Conservation (phyloP, 1,284 basidiomycete genomes). For the Papiliotrema fonsecae region DNA sequence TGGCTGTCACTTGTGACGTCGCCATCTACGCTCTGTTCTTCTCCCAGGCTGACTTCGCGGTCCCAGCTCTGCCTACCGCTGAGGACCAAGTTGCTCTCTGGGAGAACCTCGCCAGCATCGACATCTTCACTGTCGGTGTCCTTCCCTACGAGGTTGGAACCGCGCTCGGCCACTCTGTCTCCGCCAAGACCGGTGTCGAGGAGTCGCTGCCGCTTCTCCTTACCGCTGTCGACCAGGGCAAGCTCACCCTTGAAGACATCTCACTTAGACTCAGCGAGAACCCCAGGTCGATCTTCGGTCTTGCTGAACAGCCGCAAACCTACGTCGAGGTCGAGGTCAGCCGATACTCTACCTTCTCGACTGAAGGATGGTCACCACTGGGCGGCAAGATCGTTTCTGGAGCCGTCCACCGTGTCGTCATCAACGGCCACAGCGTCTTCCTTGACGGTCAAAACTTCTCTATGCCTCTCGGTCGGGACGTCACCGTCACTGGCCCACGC, state of each 20-base stretch:
- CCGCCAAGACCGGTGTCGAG: slow-evolving; percentile 74
- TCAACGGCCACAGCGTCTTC: slow-evolving; percentile 87
- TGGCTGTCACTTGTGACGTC: slow-evolving; percentile 95
- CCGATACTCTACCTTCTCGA: slow-evolving; percentile 61
- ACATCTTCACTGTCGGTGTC: slow-evolving; percentile 85
- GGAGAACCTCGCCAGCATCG: slow-evolving; percentile 78
- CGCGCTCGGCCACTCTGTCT: slow-evolving; percentile 62
- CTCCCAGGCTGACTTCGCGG: slow-evolving; percentile 64
- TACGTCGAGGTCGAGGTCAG: slow-evolving; percentile 91
- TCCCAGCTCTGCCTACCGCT: slow-evolving; percentile 63
- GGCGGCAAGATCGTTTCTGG: slow-evolving; percentile 64
- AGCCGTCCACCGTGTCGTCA: slow-evolving; percentile 81
- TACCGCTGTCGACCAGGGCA: slow-evolving; percentile 75
- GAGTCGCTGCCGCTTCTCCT: slow-evolving; percentile 86
- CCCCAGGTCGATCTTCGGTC: slow-evolving; percentile 84
- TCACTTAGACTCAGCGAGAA: slow-evolving; percentile 79
- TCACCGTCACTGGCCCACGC: slow-evolving; percentile 63
- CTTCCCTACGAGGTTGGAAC: slow-evolving; percentile 73
- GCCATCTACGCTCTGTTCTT: slow-evolving; percentile 92
- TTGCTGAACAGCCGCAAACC: slow-evolving; percentile 79
- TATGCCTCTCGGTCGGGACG: slow-evolving; percentile 65
- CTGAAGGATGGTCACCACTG: slow-evolving; percentile 77
- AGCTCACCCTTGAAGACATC: slow-evolving; percentile 79
- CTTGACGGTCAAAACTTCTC: slow-evolving; percentile 76
- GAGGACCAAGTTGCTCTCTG: slow-evolving; percentile 83